Base-by-base conservation (phyloP, 2,329 filamentous ascomycete genomes). In the Cercospora janseana region DNA sequence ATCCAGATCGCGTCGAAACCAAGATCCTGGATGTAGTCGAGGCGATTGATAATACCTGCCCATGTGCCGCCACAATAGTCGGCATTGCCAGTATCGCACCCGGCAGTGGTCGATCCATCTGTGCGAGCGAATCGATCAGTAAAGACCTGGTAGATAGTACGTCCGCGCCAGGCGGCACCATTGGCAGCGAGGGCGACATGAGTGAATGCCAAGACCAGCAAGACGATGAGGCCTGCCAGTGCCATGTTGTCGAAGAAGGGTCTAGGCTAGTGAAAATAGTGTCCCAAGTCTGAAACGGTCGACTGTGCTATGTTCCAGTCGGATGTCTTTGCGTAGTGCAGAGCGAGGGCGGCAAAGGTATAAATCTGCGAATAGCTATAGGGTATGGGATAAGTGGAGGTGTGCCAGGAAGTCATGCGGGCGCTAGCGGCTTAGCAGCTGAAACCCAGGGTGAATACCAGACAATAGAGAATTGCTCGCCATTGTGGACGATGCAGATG, bases 11-110 rank as follows among this genome's bases (percentile, higher is more conserved):
- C 60, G 38, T 64, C 61, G 51, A 63, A 64, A 26, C 59, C 62
- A 78, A 62, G 59, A 37, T 74, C 74, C 60, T 80, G 72, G 63
- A 85, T 83, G 63, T 84, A 84, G 64, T 83, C 81, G 31, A 85
- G 73, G 54, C 79, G 74, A 52, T 78, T 73, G 57, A 77, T 72
- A 23, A 85, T 72, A 5, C 82, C 82, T 45, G 71, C 66, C 61
- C 78, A 86, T 1, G 78, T 80, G 12, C 82, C 82, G 31, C 80
- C 80, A 57, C 82, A 85, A 65, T 83, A 84, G 20, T 64, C 48
- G 2, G 62, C 50, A n/a, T 61, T 52, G 3, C 41, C 54, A 7
- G 66, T 66, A 44, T 70, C 62, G 51, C 71, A 73, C 8, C 62
- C 42, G 5, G 69, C 67, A 3, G 66, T 70, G 3, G 69, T 71